Evolutionary conservation across 2,329 filamentous ascomycete species (phyloP).

Genomic region (Macroventuria anomochaeta): DNA sequence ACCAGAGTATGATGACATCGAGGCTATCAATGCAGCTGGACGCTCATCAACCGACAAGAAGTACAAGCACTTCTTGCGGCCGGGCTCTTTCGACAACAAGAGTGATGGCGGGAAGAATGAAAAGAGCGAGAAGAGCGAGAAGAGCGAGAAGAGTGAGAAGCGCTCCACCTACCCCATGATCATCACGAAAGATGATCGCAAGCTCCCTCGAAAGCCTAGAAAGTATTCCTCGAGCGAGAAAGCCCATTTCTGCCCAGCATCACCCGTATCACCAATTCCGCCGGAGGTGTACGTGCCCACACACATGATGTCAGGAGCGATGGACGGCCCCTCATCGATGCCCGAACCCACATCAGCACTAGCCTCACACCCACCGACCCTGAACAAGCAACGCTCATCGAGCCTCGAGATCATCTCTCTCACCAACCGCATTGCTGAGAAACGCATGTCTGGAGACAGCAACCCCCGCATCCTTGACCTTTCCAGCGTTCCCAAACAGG

Average conservation of each 20-base stretch:
- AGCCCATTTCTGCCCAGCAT: no score
- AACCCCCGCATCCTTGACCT: slow-evolving; percentile 22
- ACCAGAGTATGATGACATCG: slow-evolving; percentile 5
- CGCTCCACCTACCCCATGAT: slow-evolving; percentile 9
- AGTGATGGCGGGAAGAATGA: background rate
- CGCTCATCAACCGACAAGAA: slow-evolving; percentile 7
- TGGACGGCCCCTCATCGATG: slow-evolving; percentile 6
- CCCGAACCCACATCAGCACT: slow-evolving; percentile 8
- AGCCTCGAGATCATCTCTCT: slow-evolving; percentile 31
- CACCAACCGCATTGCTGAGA: background rate
- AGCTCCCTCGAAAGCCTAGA: slow-evolving; percentile 3
- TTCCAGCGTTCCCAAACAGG: slow-evolving; percentile 11
- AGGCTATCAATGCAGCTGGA: slow-evolving; percentile 10
- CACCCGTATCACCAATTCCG: background rate
- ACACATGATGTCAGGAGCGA: slow-evolving; percentile 10
- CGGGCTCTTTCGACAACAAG: background rate
- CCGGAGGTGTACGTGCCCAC: slow-evolving; percentile 4
- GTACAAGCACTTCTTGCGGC: slow-evolving; percentile 14
- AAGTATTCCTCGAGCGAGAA: background rate
- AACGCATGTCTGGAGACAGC: slow-evolving; percentile 14
- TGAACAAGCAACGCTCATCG: slow-evolving; percentile 8
- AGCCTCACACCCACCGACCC: background rate
- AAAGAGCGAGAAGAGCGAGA: background rate
- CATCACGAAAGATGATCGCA: slow-evolving; percentile 15
- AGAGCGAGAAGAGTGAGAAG: background rate